A percentile compares a stretch with the other conserved stretches of the same genome.
phyloP scores from a whole-genome alignment of 2,329 filamentous ascomycete genomes.

The Pezicula carpinea region DNA sequence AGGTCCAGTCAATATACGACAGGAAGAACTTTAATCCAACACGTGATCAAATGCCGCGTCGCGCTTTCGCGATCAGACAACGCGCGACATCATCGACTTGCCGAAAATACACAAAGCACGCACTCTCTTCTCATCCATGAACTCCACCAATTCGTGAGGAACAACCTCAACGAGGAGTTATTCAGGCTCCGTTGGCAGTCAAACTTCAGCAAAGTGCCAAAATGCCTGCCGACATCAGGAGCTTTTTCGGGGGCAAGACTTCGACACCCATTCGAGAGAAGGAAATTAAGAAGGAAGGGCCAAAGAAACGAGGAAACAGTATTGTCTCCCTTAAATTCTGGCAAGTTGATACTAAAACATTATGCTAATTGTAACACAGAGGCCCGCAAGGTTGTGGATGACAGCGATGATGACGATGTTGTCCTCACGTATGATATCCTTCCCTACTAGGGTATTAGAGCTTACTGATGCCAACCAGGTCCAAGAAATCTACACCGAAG shows the following conservation, averaged over 20 bases:
- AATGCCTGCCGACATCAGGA: slow-evolving; percentile 87
- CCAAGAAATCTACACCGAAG: slow-evolving; percentile 45
- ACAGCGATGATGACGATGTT: slow-evolving; percentile 72
- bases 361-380: slow-evolving; percentile 29
- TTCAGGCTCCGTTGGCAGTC: too few species aligned
- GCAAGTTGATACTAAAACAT: background rate
- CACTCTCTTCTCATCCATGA: too few species aligned
- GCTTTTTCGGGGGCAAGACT: slow-evolving; percentile 80
- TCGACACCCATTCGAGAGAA: slow-evolving; percentile 45
- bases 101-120: too few species aligned
- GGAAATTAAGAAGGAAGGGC: slow-evolving; percentile 27
- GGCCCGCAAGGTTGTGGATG: slow-evolving; percentile 68
- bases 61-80: too few species aligned
- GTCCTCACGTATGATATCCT: slow-evolving; percentile 35
- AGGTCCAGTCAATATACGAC: background rate
- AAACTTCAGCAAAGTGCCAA: background rate
- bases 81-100: too few species aligned
- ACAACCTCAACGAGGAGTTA: too few species aligned
- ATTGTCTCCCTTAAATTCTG: slow-evolving; percentile 2
- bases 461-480: slow-evolving; percentile 23
- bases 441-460: background rate
- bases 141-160: too few species aligned
- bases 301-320: slow-evolving; percentile 29
- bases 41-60: too few species aligned
- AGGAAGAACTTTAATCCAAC: background rate